These are phyloP conservation scores for Orbilia javanica DNA, from an alignment of 2,329 filamentous ascomycete genomes.

Conservation along the genomic window DNA sequence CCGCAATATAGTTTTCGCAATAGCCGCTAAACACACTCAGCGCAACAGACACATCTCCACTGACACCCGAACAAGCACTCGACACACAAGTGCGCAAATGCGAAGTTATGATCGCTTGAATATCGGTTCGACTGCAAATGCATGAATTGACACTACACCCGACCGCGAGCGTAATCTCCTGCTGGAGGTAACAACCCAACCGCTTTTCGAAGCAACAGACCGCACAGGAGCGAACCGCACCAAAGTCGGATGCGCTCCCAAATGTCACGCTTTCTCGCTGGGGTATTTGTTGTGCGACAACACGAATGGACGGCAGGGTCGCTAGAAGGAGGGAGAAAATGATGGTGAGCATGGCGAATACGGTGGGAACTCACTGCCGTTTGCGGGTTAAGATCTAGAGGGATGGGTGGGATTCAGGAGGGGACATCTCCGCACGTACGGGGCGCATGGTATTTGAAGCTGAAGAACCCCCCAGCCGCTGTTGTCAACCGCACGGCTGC, in stretches of 20 bases:
- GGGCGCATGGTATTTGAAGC: constrained; percentile 7
- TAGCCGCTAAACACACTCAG: constrained; percentile 13
- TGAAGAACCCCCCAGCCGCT: neutral
- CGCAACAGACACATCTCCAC: constrained; percentile 26
- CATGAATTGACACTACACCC: constrained; percentile 27
- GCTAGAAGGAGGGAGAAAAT: neutral
- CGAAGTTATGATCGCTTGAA: neutral
- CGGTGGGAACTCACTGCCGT: neutral
- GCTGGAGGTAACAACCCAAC: neutral
- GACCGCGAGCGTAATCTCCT: neutral
- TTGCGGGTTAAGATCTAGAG: neutral
- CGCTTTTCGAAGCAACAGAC: constrained; percentile 7
- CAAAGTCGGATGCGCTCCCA: neutral
- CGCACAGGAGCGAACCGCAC: neutral
- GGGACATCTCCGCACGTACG: neutral
- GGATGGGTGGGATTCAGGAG: neutral
- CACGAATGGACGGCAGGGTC: neutral
- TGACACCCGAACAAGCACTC: neutral
- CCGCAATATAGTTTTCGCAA: constrained; percentile 19
- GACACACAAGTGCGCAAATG: constrained; percentile 11
- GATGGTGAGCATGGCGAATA: neutral
- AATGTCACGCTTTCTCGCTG: constrained; percentile 2
- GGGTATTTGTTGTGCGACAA: neutral
- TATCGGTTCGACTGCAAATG: constrained; percentile 24
- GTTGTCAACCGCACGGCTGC: neutral